Evolutionary conservation across 164 flowering plant genomes (phyloP).

Genomic region (Santalum album): DNA sequence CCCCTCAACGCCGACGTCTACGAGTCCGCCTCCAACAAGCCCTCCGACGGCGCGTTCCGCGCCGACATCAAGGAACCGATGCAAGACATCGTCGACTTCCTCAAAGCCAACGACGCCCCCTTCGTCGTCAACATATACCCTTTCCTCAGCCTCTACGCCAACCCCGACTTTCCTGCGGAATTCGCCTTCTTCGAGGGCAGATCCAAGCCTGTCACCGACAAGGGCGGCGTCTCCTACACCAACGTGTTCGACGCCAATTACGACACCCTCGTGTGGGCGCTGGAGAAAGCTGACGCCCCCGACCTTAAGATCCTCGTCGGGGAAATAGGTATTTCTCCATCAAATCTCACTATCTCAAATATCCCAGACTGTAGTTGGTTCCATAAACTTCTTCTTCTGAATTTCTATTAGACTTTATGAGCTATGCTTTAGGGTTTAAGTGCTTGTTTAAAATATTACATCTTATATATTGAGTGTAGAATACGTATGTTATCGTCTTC

Average conservation of each 20-base stretch:
- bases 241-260: constrained; percentile 92
- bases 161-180: constrained; percentile 57
- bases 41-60: constrained; percentile 73
- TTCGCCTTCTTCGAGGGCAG: constrained; percentile 86
- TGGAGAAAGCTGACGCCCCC: constrained; percentile 48
- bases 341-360: no score
- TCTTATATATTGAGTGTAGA: no score
- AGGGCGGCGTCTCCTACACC: constrained; percentile 31
- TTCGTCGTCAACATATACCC: constrained; percentile 89
- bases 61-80: constrained; percentile 48
- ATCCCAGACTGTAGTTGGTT: no score
- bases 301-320: constrained; percentile 65
- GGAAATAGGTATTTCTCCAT: no score
- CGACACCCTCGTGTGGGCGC: constrained; percentile 68
- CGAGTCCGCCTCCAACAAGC: constrained; percentile 36
- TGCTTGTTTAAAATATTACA: no score
- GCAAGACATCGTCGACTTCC: constrained; percentile 50
- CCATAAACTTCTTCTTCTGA: no score
- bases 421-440: no score
- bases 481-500: no score
- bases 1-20: constrained; percentile 94
- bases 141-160: constrained; percentile 69
- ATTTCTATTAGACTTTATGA: no score
- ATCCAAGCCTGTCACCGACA: constrained; percentile 33
- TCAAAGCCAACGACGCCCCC: constrained; percentile 46